Evolutionary conservation across 768 basidiomycete genomes (phyloP).

Genomic region (Boletales sp.): DNA sequence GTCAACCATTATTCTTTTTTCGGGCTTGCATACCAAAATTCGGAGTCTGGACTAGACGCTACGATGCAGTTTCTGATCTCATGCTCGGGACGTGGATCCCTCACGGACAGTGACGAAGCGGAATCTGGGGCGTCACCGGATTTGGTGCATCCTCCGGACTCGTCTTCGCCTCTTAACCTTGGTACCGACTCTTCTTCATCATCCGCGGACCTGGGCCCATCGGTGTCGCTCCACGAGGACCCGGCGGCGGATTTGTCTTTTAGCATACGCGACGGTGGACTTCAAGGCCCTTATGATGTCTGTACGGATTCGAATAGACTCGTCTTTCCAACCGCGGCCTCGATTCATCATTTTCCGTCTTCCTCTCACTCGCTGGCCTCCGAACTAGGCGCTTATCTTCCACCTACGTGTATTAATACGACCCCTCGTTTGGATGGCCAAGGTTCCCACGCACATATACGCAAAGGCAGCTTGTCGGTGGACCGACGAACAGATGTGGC

Average conservation of each 20-base stretch:
- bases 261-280: neutral
- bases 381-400: neutral
- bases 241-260: neutral
- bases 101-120: slow-evolving; percentile 2
- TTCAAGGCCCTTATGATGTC: slow-evolving; percentile 3
- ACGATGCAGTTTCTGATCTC: neutral
- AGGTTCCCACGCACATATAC: neutral
- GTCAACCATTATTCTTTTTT: neutral
- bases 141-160: slow-evolving; percentile 15
- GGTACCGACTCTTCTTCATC: neutral
- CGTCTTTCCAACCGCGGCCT: neutral
- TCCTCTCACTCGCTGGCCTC: neutral
- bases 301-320: neutral
- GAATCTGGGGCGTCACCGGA: slow-evolving; percentile 7
- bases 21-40: neutral
- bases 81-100: slow-evolving; percentile 1
- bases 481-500: neutral
- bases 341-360: neutral
- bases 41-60: neutral
- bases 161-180: slow-evolving; percentile 17
- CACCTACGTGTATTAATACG: neutral
- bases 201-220: neutral
- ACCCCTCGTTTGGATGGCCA: neutral
- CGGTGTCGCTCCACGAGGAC: neutral
- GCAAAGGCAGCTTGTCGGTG: neutral